phyloP scores from a whole-genome alignment of 1,284 basidiomycete species.

The Takashimella koratensis region DNA sequence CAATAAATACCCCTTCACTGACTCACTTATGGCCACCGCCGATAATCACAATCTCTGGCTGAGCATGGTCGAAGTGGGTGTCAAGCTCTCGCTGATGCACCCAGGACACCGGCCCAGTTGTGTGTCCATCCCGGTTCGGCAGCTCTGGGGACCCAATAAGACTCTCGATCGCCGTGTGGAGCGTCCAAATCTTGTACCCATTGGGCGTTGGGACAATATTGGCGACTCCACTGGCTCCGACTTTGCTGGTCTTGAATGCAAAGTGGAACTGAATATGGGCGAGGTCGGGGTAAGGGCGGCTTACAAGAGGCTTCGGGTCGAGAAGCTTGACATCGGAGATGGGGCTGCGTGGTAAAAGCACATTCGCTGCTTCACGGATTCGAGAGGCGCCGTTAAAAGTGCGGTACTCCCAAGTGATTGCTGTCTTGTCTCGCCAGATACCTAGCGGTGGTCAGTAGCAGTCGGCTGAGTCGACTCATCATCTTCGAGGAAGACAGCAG shows the following conservation, averaged over 20 bases:
- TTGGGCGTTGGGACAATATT: constrained; percentile 52
- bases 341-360: constrained; percentile 17
- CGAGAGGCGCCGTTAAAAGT: constrained; percentile 55
- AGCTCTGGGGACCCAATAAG: constrained; percentile 54
- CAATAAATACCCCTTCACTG: too few species aligned
- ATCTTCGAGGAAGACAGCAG: constrained; percentile 27
- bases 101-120: constrained; percentile 18
- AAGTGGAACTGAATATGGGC: constrained; percentile 58
- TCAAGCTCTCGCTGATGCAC: constrained; percentile 14
- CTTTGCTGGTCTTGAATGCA: constrained; percentile 55
- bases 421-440: constrained; percentile 26
- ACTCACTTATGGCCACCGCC: constrained; percentile 45
- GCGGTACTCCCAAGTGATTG: constrained; percentile 60
- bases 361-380: constrained; percentile 40
- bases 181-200: constrained; percentile 57
- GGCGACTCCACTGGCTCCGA: constrained; percentile 53
- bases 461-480: constrained; percentile 9
- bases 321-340: constrained; percentile 49
- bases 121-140: constrained; percentile 22
- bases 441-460: constrained; percentile 5
- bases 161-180: constrained; percentile 59
- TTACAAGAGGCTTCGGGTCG: constrained; percentile 44
- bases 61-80: constrained; percentile 40
- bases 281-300: constrained; percentile 56
- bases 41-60: constrained; percentile 53